Conservation (phyloP, 1,139 yeast genomes). For the Yamadazyma kanchanaburiensis region DNA sequence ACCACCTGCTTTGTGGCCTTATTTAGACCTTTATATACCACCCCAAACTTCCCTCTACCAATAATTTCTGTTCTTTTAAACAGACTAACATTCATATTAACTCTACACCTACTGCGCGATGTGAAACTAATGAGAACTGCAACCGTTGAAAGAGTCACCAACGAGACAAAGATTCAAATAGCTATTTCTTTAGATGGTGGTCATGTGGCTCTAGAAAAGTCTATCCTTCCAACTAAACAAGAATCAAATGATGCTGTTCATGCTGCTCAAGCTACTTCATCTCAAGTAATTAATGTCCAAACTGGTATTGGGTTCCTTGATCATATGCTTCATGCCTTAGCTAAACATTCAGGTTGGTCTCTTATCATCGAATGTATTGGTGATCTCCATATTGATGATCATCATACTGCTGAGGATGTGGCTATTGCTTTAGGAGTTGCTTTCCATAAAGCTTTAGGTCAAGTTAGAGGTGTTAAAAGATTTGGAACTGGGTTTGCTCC, state of each 20-base stretch:
- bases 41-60: slow-evolving; percentile 96
- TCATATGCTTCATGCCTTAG: slow-evolving; percentile 96
- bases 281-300: slow-evolving; percentile 75
- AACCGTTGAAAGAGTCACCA: slow-evolving; percentile 67
- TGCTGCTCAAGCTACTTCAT: slow-evolving; percentile 58
- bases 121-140: slow-evolving; percentile 30
- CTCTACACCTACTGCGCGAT: no score
- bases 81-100: neutral
- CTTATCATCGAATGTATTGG: slow-evolving; percentile 85
- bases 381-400: slow-evolving; percentile 94
- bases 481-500: slow-evolving; percentile 97
- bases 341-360: slow-evolving; percentile 97
- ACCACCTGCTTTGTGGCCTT: slow-evolving; percentile 68
- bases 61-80: slow-evolving; percentile 70
- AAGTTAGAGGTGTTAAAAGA: slow-evolving; percentile 84
- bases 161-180: slow-evolving; percentile 90
- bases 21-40: slow-evolving; percentile 83
- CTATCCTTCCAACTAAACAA: slow-evolving; percentile 37
- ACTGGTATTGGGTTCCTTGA: slow-evolving; percentile 95
- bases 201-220: slow-evolving; percentile 51
- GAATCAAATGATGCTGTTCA: slow-evolving; percentile 31
- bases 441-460: slow-evolving; percentile 86
- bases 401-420: slow-evolving; percentile 94
- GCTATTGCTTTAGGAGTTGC: slow-evolving; percentile 90
- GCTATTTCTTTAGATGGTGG: slow-evolving; percentile 89